Evolutionary conservation across 1,284 basidiomycete genomes (phyloP).

Genomic region (Xerocomus nothofagi): DNA sequence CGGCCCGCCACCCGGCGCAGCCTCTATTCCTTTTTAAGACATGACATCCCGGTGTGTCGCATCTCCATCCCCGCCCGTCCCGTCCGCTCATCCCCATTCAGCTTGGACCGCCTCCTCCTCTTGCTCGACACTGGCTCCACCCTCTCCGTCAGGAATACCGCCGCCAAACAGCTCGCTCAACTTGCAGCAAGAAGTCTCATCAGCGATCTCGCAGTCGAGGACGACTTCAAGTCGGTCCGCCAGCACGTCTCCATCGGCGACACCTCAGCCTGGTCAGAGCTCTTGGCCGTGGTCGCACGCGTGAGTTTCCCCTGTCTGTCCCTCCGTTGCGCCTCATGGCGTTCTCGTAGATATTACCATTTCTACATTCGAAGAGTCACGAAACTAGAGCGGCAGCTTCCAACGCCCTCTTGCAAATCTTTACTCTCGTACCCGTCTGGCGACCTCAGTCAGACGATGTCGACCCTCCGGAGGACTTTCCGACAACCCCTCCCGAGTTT

Average conservation of each 20-base stretch:
- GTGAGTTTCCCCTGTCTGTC: constrained; percentile 41
- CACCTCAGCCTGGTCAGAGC: constrained; percentile 73
- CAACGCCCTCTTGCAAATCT: constrained; percentile 83
- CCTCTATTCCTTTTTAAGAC: constrained; percentile 39
- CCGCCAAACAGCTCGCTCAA: constrained; percentile 90
- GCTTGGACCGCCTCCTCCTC: constrained; percentile 90
- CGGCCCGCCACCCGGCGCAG: constrained; percentile 43
- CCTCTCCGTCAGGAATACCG: constrained; percentile 80
- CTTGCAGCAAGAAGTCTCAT: constrained; percentile 81
- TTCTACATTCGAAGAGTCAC: constrained; percentile 82
- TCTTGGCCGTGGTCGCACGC: constrained; percentile 80
- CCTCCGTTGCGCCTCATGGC: not conserved
- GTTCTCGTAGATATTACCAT: constrained; percentile 74
- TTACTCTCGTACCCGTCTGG: constrained; percentile 83
- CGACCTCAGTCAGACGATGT: constrained; percentile 44
- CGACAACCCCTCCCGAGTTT: constrained; percentile 52
- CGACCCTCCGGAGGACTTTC: constrained; percentile 25
- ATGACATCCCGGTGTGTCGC: constrained; percentile 68
- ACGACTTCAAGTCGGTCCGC: constrained; percentile 70
- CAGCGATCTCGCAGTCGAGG: constrained; percentile 76
- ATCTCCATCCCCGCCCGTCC: not conserved
- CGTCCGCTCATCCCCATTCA: constrained; percentile 31
- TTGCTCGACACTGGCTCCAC: constrained; percentile 91
- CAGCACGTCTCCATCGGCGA: constrained; percentile 61
- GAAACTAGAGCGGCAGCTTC: constrained; percentile 87